These are phyloP conservation scores for Naganishia albida DNA, from an alignment of 1,284 basidiomycete genomes.

Conservation along the genomic window DNA sequence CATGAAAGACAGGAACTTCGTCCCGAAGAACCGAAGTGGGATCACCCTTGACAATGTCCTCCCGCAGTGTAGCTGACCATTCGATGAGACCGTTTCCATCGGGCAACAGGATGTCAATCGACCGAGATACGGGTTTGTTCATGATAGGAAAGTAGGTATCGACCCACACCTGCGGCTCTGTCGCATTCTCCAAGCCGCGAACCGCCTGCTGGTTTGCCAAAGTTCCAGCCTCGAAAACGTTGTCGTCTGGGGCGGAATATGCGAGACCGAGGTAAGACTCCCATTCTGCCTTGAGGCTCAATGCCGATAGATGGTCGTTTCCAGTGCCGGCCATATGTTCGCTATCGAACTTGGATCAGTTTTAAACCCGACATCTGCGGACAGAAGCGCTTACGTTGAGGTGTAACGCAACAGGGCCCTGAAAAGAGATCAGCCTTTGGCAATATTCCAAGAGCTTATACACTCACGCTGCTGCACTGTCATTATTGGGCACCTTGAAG, in stretches of 20 bases:
- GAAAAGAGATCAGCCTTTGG: slow-evolving; percentile 14
- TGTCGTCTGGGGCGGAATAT: slow-evolving; percentile 45
- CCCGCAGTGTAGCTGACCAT: slow-evolving; percentile 62
- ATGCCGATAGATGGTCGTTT: slow-evolving; percentile 49
- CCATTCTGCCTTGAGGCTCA: slow-evolving; percentile 53
- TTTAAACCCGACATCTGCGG: not conserved
- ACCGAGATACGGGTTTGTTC: slow-evolving; percentile 69
- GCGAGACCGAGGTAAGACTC: slow-evolving; percentile 50
- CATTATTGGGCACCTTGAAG: slow-evolving; percentile 48
- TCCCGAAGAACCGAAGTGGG: slow-evolving; percentile 53
- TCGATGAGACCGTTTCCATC: slow-evolving; percentile 59
- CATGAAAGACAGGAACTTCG: slow-evolving; percentile 55
- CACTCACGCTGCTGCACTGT: slow-evolving; percentile 45
- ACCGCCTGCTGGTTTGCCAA: slow-evolving; percentile 44
- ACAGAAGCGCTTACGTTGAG: slow-evolving; percentile 29
- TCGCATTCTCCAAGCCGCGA: slow-evolving; percentile 35
- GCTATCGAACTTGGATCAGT: slow-evolving; percentile 4
- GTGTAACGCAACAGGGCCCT: slow-evolving; percentile 50
- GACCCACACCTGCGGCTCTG: slow-evolving; percentile 49
- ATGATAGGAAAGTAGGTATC: slow-evolving; percentile 74
- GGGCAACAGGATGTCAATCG: slow-evolving; percentile 62
- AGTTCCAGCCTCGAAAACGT: slow-evolving; percentile 51
- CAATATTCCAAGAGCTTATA: too few species aligned
- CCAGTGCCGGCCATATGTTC: slow-evolving; percentile 53
- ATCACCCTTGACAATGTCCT: slow-evolving; percentile 56